Base-by-base conservation (phyloP, 2,329 filamentous ascomycete genomes). In the Beauveria sp. region DNA sequence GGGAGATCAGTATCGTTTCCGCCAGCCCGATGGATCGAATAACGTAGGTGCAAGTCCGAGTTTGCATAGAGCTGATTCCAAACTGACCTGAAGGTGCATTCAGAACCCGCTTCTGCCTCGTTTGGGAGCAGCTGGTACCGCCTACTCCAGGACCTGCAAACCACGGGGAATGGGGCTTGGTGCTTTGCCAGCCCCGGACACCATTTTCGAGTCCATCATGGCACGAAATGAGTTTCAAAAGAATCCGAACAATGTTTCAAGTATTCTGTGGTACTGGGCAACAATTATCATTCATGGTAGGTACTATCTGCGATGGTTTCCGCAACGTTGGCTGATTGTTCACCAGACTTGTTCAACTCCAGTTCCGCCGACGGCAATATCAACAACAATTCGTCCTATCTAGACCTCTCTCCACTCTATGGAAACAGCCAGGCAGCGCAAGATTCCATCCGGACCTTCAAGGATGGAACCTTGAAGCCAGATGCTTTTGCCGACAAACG, bases 401-500 rank as follows among this genome's bases (percentile, higher is more conserved):
- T 91, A 5, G 88, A 91, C 64, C 77, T 91, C 1, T 84, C 87
- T 0, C 88, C 87, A 1, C 76, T 91, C 1, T 91, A 91, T 64
- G 88, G 88, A 55, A 84, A 84, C 68, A 88, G 84, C 64, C 82
- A 87, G 69, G 77, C 80, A 18, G 84, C 88, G 70, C 86, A 89
- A 66, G 80, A 89, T 66, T 76, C 76, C 0, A 84, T 91, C 72
- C 79, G 88, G 54, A 90, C 86, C 0, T 89, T 89, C 72, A 79
- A 86, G 67, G 82, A 88, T 64, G 89, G 89, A 43, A 84, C 80
- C 70, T 76, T 92, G 66, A 91, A 92, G 76, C 80, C 86, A 0
- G 90, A 93, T 67, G 77, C 79, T 8, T 92, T 89, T 65, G 84
- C 87, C 3, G 88, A 91, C 68, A 85, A 86, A 72, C 81, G 89